phyloP scores from a whole-genome alignment of 2,329 filamentous ascomycete species.

The Myriosclerotinia scirpicola region DNA sequence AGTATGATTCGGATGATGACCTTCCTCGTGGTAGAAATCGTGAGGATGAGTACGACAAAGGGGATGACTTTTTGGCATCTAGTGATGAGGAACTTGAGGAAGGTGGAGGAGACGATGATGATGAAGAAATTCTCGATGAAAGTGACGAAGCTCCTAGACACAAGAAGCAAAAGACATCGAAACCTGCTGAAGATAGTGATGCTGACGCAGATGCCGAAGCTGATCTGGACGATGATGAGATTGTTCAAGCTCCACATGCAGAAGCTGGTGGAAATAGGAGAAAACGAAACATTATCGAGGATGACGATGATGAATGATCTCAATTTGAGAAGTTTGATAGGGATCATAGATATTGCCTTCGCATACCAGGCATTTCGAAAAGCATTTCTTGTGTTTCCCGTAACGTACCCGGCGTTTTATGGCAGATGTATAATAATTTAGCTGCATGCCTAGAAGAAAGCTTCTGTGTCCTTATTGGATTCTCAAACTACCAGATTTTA shows the following conservation, averaged over 20 bases:
- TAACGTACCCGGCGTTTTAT: slow-evolving; percentile 17
- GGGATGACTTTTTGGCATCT: slow-evolving; percentile 74
- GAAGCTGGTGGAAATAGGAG: slow-evolving; percentile 44
- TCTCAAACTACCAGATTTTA: not conserved
- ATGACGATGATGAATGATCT: slow-evolving; percentile 52
- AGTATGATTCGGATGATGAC: slow-evolving; percentile 78
- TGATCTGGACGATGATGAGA: slow-evolving; percentile 53
- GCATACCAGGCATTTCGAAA: slow-evolving; percentile 10
- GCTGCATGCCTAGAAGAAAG: not conserved
- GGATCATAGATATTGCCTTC: slow-evolving; percentile 3
- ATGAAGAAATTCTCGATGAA: slow-evolving; percentile 48
- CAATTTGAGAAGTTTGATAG: not conserved
- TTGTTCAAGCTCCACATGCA: slow-evolving; percentile 39
- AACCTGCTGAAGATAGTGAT: slow-evolving; percentile 46
- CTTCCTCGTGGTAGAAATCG: slow-evolving; percentile 56
- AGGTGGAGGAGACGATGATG: slow-evolving; percentile 54
- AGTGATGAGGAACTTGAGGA: slow-evolving; percentile 69
- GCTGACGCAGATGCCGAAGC: slow-evolving; percentile 55
- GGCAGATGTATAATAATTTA: slow-evolving; percentile 14
- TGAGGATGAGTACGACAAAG: slow-evolving; percentile 75
- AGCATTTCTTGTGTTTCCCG: slow-evolving; percentile 6
- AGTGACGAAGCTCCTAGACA: slow-evolving; percentile 37
- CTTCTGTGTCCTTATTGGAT: not conserved
- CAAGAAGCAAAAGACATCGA: slow-evolving; percentile 41
- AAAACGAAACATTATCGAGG: slow-evolving; percentile 59